These are phyloP conservation scores for Rhododendron mucronatum DNA, from an alignment of 148 eudicot species.

Conservation along the genomic window DNA sequence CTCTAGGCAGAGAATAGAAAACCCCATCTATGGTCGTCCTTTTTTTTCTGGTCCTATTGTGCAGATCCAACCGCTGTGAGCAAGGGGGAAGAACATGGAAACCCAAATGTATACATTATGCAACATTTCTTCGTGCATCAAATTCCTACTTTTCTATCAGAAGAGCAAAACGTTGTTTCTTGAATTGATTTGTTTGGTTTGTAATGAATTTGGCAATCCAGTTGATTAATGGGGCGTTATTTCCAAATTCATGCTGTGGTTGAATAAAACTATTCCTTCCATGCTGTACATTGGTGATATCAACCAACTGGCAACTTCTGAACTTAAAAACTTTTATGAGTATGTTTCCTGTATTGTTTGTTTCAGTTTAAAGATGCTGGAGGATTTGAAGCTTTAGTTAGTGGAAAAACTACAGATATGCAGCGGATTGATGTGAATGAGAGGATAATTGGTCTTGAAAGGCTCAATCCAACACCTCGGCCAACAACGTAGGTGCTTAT, in stretches of 20 bases:
- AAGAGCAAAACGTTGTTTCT: neutral
- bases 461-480: constrained; percentile 89
- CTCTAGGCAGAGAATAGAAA: neutral
- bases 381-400: constrained; percentile 69
- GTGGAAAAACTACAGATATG: constrained; percentile 67
- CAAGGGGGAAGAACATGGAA: neutral
- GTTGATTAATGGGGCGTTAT: neutral
- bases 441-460: constrained; percentile 78
- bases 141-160: neutral
- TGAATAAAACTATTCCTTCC: neutral
- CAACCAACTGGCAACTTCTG: neutral
- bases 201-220: neutral
- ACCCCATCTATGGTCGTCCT: neutral
- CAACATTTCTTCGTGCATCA: neutral
- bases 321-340: neutral
- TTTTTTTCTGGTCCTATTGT: neutral
- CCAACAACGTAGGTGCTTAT: constrained; percentile 90
- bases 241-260: neutral
- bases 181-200: neutral
- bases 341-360: constrained; percentile 11
- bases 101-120: neutral
- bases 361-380: constrained; percentile 84
- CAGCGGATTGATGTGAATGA: constrained; percentile 87
- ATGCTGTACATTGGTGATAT: neutral
- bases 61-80: neutral